A percentile compares a stretch with the other conserved stretches of the same genome.
These are phyloP conservation scores for Nothomitra cinnamomea DNA, from an alignment of 2,329 filamentous ascomycete species.

Conservation along the genomic window DNA sequence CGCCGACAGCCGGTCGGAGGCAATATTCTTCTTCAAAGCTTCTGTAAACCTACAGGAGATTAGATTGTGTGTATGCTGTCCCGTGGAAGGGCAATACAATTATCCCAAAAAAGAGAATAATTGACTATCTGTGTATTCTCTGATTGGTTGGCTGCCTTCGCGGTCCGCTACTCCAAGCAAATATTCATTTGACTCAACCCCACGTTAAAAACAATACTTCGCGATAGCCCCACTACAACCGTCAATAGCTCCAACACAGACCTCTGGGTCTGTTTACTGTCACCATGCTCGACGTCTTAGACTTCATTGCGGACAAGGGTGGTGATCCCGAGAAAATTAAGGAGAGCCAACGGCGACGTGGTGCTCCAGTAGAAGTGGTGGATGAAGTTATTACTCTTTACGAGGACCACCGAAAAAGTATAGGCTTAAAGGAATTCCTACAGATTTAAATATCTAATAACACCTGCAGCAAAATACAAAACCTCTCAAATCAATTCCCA, in stretches of 20 bases:
- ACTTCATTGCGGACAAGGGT: constrained; percentile 56
- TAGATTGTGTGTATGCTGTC: too few relatives aligned
- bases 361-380: constrained; percentile 65
- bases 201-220: neutral
- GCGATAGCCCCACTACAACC: neutral
- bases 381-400: constrained; percentile 81
- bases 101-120: too few relatives aligned
- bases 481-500: constrained; percentile 65
- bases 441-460: neutral
- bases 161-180: neutral
- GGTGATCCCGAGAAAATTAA: constrained; percentile 84
- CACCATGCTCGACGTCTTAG: constrained; percentile 23
- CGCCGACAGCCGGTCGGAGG: too few relatives aligned
- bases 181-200: neutral
- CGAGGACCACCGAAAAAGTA: constrained; percentile 67
- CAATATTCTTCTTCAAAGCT: too few relatives aligned
- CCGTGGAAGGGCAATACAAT: too few relatives aligned
- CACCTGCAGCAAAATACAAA: constrained; percentile 47
- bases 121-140: too few relatives aligned
- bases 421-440: constrained; percentile 2
- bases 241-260: neutral
- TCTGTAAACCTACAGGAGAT: too few relatives aligned
- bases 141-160: too few relatives aligned
- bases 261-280: too few relatives aligned
- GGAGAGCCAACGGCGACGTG: constrained; percentile 72